Evolutionary conservation across 495 filamentous ascomycete genomes (phyloP), one percentile per base, ranked within the genome.

Genomic region (Daldinia concentrica): DNA sequence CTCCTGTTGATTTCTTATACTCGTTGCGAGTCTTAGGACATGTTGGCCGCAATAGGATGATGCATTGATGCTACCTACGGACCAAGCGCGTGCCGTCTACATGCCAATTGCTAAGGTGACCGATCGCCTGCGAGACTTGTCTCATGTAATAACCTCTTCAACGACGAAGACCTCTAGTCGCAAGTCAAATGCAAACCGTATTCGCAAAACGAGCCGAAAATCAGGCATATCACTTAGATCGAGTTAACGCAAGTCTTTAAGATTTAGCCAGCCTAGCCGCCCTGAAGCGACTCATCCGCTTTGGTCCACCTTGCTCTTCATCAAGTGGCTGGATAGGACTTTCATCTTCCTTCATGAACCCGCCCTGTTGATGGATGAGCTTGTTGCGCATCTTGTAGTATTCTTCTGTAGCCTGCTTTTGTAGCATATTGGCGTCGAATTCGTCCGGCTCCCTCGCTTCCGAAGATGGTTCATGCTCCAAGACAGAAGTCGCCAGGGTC

Each of bases 281-380:
- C 79, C 89, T 95, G 80, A 98, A 99, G 66, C 91, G 86, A 84
- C 95, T 98, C 65, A 97, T 81, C 69, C 90, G 91, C 77, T 86
- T 90, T 29, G 82, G 79, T 48, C 87, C 86, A 32, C 88, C 86
- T 11, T 91, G 86, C 62, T 90, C 89, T 64, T 90, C 89, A 65
- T 93, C 90, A 8, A 93, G 79, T 2, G 89, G 88, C 5, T 89
- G 81, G 17, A 86, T 83, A 51, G 86, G 85, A 6, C 84, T 81
- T 59, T 92, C 88, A 48, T 90, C 86, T 62, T 88, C 79, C 34
- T 85, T 82, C 74, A 87, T 73, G 74, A 95, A 94, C 1, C 93
- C 93, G 37, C 92, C 92, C 62, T 96, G 88, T 66, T 87, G 84
- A 71, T 92, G 85, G 64, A 97, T 92, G 82, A 95, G 89, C 62